Evolutionary conservation across 2,329 filamentous ascomycete species (phyloP).

Genomic region (Ophiostoma sp.): DNA sequence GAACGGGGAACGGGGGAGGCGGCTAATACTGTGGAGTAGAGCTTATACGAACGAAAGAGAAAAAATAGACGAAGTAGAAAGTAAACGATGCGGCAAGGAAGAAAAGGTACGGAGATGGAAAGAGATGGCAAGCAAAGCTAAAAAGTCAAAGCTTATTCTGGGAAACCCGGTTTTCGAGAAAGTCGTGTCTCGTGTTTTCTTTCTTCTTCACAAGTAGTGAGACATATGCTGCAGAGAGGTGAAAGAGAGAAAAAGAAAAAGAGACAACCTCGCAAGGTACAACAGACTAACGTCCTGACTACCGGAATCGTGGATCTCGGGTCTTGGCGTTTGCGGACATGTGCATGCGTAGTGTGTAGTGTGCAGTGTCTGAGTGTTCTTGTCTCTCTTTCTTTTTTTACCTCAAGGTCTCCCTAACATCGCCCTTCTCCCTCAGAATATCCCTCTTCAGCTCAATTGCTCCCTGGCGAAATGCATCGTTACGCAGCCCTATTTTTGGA

Average conservation of each 20-base stretch:
- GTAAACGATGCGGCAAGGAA: not conserved
- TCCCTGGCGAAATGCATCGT: constrained; percentile 6
- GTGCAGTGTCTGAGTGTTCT: not conserved
- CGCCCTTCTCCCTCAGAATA: not conserved
- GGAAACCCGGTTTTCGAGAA: not conserved
- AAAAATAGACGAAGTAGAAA: not conserved
- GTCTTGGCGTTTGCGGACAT: not conserved
- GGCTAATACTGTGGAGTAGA: not conserved
- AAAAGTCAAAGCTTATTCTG: not conserved
- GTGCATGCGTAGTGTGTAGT: not conserved
- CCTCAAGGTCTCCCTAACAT: not conserved
- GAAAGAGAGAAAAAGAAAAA: not conserved
- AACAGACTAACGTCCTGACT: not conserved
- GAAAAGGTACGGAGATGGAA: not conserved
- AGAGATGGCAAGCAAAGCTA: not conserved
- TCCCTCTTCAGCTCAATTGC: not conserved
- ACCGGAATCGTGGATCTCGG: constrained; percentile 1
- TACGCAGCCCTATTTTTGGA: constrained; percentile 9
- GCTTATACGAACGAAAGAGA: constrained; percentile 8
- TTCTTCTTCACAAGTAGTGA: not conserved
- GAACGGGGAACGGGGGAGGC: not conserved
- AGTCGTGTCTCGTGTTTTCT: not conserved
- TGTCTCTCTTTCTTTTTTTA: not conserved
- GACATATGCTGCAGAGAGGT: not conserved
- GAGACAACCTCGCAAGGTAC: not conserved